Base-by-base conservation (phyloP, 2,329 filamentous ascomycete species). In the Falciphora oryzae region DNA sequence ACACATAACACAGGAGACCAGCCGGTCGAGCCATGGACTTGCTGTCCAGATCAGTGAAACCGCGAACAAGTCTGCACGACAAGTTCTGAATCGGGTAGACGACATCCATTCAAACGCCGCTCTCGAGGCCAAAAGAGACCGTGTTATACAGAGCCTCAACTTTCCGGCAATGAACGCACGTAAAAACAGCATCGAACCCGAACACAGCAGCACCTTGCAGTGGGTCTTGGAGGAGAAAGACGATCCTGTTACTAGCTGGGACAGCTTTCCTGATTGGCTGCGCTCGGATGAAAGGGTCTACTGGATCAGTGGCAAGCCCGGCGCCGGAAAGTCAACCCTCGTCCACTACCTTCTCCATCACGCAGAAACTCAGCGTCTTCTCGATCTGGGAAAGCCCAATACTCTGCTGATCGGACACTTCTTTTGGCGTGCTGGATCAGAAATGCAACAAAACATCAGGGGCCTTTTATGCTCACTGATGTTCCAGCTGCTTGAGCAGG, bases 261-360 rank as follows among this genome's bases (percentile, higher is more conserved):
- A 62, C 61, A 53, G 32, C 38, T 62, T 62, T 22, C 7, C 27
- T 11, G 27, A 57, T n/a, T 62, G 61, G 61, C 61, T 57, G 5
- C n/a, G 32, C 6, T 58, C 56, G 10, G 29, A 58, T 1, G 57
- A 27, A 2, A 22, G 11, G 22, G 22, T 63, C 0, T 76, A 73
- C 65, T 77, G 72, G 69, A 70, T 76, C 56, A 69, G 66, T 16
- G 74, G 74, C 0, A 76, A 75, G 61, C 68, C 72, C 0, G 75
- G 72, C 0, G 71, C 73, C 0, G 74, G 75, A 1, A 76, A 77
- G 58, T 72, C 68, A 14, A 75, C 71, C 0, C 61, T 76, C 31
- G 69, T 75, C 64, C 75, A 72, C 53, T 75, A 70, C 60, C 56
- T 76, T 11, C 22, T 35, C 31, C 31, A 25, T 4, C 11, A 31